Evolutionary conservation across 108 stramenopile species (phyloP).

Genomic region (Cyclotella cryptica): DNA sequence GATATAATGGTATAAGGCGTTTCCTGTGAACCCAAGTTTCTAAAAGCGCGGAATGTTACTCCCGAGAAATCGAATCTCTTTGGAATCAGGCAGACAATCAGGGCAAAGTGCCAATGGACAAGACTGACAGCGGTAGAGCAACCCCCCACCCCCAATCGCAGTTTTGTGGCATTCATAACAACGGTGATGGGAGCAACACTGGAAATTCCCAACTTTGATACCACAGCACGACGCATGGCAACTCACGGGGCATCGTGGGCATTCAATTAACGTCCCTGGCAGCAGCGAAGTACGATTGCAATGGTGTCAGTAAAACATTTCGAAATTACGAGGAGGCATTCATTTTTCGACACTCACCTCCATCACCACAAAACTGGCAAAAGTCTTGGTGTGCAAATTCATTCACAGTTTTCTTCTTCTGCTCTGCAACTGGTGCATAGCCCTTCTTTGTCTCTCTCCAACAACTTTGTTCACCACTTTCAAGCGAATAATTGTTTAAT

Average conservation of each 20-base stretch:
- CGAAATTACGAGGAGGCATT: too few species aligned
- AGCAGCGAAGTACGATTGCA: neutral
- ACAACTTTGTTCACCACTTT: conserved; percentile 67
- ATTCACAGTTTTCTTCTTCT: conserved; percentile 40
- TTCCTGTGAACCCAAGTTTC: conserved; percentile 52
- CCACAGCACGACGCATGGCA: conserved; percentile 61
- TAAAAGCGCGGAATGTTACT: conserved; percentile 56
- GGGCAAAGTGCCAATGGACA: conserved; percentile 85
- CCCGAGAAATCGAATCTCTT: conserved; percentile 35
- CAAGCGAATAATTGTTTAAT: conserved; percentile 68
- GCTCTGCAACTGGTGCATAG: neutral
- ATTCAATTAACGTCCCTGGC: conserved; percentile 54
- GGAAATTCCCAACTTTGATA: conserved; percentile 41
- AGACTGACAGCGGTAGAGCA: conserved; percentile 83
- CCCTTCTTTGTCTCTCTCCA: conserved; percentile 62
- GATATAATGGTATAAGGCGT: conserved; percentile 61
- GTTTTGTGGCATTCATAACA: conserved; percentile 72
- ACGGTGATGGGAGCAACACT: conserved; percentile 82
- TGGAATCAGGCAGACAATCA: conserved; percentile 76
- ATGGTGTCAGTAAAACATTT: neutral
- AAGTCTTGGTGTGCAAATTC: conserved; percentile 53
- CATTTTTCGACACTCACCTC: conserved; percentile 50
- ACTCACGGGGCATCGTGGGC: conserved; percentile 69
- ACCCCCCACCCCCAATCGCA: conserved; percentile 69
- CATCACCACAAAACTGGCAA: conserved; percentile 80